These are phyloP conservation scores for Mortierella hygrophila DNA, from an alignment of 192 early-diverging fungal species.

Conservation along the genomic window DNA sequence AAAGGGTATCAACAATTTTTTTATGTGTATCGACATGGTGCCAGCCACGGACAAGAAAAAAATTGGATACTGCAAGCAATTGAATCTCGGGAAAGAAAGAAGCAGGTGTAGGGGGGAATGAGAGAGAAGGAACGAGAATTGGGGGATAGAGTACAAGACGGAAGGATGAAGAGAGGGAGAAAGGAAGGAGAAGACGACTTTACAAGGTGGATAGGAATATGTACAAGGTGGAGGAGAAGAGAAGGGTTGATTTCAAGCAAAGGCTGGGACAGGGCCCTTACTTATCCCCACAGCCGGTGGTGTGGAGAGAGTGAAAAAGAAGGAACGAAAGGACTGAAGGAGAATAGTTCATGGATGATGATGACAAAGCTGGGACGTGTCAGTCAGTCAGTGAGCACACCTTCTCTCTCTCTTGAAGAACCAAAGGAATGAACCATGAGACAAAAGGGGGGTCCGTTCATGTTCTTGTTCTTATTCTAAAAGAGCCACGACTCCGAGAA, in stretches of 20 bases:
- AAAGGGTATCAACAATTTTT: background rate
- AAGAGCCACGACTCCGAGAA: conserved; percentile 56
- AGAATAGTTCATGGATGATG: too few species aligned
- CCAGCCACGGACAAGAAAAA: background rate
- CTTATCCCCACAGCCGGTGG: background rate
- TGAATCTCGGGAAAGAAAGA: too few species aligned
- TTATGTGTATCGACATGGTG: background rate
- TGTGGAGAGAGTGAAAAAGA: background rate
- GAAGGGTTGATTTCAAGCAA: background rate
- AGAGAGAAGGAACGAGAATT: background rate
- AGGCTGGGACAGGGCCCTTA: background rate
- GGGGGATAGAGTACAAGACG: conserved; percentile 3
- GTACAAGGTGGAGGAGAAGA: conserved; percentile 7
- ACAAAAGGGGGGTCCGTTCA: background rate
- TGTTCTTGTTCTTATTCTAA: background rate
- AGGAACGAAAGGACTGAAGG: background rate
- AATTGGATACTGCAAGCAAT: background rate
- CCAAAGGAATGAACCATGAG: background rate
- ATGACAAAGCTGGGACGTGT: background rate
- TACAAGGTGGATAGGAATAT: conserved; percentile 1
- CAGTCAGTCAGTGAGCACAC: background rate
- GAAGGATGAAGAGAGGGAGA: background rate
- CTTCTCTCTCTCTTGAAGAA: background rate
- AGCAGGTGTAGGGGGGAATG: background rate
- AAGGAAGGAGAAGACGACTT: background rate